phyloP scores from a whole-genome alignment of 108 stramenopile genomes.

The Pseudonitzschia multistriata region DNA sequence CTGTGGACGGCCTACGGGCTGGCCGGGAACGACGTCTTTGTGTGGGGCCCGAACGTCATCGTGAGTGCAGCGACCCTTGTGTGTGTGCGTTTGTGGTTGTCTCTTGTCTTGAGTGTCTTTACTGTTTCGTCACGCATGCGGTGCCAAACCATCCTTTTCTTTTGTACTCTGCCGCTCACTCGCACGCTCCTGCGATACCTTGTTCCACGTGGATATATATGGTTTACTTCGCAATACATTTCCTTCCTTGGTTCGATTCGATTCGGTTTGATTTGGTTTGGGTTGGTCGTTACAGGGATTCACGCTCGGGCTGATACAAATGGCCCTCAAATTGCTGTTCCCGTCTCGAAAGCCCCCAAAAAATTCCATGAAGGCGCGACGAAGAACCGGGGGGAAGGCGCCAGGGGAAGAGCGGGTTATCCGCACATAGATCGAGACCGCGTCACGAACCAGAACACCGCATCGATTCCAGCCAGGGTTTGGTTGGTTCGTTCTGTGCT shows the following conservation, averaged over 20 bases:
- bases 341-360: background rate
- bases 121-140: background rate
- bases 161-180: no score
- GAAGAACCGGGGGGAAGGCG: no score
- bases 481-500: no score
- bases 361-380: no score
- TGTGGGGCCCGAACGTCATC: slow-evolving; percentile 48
- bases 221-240: no score
- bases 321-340: slow-evolving; percentile 5
- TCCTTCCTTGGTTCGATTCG: background rate
- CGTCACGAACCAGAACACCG: no score
- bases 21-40: slow-evolving; percentile 48
- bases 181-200: no score
- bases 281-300: slow-evolving; percentile 4
- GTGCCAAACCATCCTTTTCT: no score
- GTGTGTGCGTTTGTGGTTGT: background rate
- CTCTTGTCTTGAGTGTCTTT: background rate
- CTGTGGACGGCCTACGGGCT: slow-evolving; percentile 57
- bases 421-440: no score
- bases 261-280: background rate
- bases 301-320: slow-evolving; percentile 11
- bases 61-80: background rate
- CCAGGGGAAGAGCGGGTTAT: no score
- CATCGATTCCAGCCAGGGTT: no score
- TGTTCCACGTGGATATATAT: no score